Base-by-base conservation (phyloP, 768 basidiomycete species). In the Suillus occidentalis region DNA sequence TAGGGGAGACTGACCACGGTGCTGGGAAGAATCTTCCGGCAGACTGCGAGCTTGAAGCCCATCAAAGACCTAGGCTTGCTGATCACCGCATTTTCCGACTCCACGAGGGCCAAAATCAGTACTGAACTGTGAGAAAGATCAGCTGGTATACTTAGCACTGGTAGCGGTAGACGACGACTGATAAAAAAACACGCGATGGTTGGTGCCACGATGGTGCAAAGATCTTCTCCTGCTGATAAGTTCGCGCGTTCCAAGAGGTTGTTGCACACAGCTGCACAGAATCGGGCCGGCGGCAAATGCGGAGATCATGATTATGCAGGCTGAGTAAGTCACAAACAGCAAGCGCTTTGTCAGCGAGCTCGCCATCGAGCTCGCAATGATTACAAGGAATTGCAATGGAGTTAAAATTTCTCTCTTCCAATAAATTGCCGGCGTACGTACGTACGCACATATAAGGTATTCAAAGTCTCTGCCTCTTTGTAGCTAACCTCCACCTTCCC, bases 351-450 rank as follows among this genome's bases (percentile, higher is more conserved):
- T 55, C 20, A 55, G 53, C 53, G 34, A 55, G 10, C 20, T 28
- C 50, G 53, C 53, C 31, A 55, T 36, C 53, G 53, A 55, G 53
- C 53, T 36, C 53, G 53, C 34, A n/a, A 36, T 55, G 10, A n/a
- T 50, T 31, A 10, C 52, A 31, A 20, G 52, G 5, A 4, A 36
- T 20, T 55, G 20, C 6, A 55, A 55, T 55, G 31, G 31, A 55
- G 12, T 16, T 18, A 31, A 18, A 55, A 12, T 12, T 22, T 52
- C 16, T 52, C 31, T 10, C 52, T 6, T 34, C 34, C 34, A 36
- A 36, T 20, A 20, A 52, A 28, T 28, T 37, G 12, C 37, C n/a
- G 37, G 6, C 7, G 6, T 13, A 36, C 12, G 6, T 13, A 36
- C 12, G 6, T 13, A 36, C 12, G n/a, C 28, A 28, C 47, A 13